Percentiles rank a stretch among this genome's conserved stretches.
Evolutionary conservation across 2,329 filamentous ascomycete genomes (phyloP).

Genomic region (Zasmidium angulare): DNA sequence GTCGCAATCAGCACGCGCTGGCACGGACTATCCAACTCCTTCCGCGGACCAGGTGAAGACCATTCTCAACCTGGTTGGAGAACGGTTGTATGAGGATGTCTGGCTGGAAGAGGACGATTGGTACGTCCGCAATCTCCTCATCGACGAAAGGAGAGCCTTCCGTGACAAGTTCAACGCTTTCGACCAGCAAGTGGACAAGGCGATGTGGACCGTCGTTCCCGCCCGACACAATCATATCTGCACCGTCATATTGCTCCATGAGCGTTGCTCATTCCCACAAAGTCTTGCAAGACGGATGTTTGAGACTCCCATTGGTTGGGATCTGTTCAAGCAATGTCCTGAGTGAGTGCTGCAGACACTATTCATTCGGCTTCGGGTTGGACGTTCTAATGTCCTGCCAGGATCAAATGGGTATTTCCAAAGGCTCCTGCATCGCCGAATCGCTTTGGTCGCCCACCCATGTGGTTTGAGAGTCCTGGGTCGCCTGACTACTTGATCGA

Average conservation of each 20-base stretch:
- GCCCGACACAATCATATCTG: not conserved
- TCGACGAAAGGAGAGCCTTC: not conserved
- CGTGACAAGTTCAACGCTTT: not conserved
- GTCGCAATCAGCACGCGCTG: too few species aligned
- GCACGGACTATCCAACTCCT: too few species aligned
- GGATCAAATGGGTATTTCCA: not conserved
- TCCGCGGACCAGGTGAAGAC: too few species aligned
- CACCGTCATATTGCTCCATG: not conserved
- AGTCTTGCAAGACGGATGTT: not conserved
- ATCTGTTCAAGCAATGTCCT: not conserved
- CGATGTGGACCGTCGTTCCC: not conserved
- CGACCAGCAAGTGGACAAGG: not conserved
- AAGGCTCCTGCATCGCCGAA: not conserved
- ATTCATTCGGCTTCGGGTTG: not conserved
- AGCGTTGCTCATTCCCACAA: not conserved
- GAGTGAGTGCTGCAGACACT: not conserved
- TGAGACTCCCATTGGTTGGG: not conserved
- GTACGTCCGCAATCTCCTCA: not conserved
- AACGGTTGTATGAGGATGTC: too few species aligned
- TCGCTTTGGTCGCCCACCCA: not conserved
- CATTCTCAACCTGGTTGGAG: too few species aligned
- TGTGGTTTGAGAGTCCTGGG: not conserved
- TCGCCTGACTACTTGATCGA: not conserved
- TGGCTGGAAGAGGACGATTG: too few species aligned
- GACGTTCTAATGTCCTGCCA: too few species aligned